phyloP scores from a whole-genome alignment of 2,329 filamentous ascomycete genomes.

The Gremmenia infestans region DNA sequence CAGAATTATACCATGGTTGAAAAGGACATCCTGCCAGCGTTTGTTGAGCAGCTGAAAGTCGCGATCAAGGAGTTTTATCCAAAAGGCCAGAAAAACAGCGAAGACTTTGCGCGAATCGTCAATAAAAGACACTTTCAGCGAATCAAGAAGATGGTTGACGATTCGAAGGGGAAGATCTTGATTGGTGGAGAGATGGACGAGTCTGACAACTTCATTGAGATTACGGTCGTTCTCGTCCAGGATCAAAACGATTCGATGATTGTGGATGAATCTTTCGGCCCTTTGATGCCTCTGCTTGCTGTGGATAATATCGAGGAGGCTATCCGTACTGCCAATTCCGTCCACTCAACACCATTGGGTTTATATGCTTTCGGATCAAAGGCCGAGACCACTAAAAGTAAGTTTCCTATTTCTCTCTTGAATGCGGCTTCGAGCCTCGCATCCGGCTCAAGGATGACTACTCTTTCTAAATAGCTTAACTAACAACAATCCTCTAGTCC shows the following conservation, averaged over 20 bases:
- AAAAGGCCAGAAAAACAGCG: conserved; percentile 69
- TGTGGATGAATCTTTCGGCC: conserved; percentile 83
- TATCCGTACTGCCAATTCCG: conserved; percentile 71
- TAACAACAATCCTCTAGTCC: conserved; percentile 39
- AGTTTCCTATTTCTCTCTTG: conserved; percentile 22
- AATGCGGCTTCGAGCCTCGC: neutral
- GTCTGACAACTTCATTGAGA: conserved; percentile 77
- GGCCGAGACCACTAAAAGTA: conserved; percentile 69
- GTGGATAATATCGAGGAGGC: conserved; percentile 80
- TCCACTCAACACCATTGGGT: conserved; percentile 78
- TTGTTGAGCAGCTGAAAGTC: conserved; percentile 69
- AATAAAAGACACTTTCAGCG: conserved; percentile 75
- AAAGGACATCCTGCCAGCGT: conserved; percentile 61
- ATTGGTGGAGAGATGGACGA: conserved; percentile 82
- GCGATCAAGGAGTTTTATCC: conserved; percentile 78
- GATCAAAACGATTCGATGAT: conserved; percentile 73
- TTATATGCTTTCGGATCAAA: conserved; percentile 83
- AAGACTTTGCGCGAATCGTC: conserved; percentile 75
- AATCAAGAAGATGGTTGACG: conserved; percentile 87
- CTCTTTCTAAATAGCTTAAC: neutral
- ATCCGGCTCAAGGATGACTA: neutral
- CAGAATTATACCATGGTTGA: conserved; percentile 92
- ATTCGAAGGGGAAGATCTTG: conserved; percentile 75
- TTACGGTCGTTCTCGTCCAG: conserved; percentile 83
- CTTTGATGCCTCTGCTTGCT: conserved; percentile 78